These are phyloP conservation scores for Lippia alba DNA, from an alignment of 305 asterid genomes.

Conservation along the genomic window DNA sequence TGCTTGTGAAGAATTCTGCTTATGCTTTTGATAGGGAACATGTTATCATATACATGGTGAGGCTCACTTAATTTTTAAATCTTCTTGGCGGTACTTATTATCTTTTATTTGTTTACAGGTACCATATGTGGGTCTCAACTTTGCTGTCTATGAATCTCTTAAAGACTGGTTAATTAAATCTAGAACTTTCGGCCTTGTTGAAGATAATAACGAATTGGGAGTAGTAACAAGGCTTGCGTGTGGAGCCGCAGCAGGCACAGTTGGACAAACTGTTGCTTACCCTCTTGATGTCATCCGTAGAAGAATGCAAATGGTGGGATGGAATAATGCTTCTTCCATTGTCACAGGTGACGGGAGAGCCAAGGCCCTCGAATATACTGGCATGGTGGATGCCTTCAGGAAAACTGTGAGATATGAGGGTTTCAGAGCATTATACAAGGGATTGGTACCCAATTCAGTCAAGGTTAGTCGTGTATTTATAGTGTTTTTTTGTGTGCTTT, in stretches of 20 bases:
- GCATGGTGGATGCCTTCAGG: conserved; percentile 92
- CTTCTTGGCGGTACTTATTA: conserved; percentile 28
- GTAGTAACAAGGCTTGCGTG: conserved; percentile 83
- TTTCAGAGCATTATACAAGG: conserved; percentile 84
- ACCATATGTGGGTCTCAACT: conserved; percentile 95
- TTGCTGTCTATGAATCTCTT: conserved; percentile 91
- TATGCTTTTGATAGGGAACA: conserved; percentile 16
- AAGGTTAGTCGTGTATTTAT: conserved; percentile 60
- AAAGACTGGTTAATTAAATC: conserved; percentile 82
- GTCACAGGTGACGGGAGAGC: conserved; percentile 78
- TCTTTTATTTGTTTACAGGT: conserved; percentile 53
- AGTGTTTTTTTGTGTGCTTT: conserved; percentile 14
- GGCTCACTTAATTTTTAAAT: background rate
- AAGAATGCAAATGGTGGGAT: conserved; percentile 98
- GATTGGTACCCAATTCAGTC: conserved; percentile 91
- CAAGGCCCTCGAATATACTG: conserved; percentile 76
- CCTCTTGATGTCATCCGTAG: conserved; percentile 94
- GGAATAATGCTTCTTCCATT: conserved; percentile 84
- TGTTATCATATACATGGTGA: background rate
- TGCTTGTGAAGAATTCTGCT: background rate
- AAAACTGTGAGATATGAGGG: conserved; percentile 90
- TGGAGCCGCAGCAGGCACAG: conserved; percentile 95
- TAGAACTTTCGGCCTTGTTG: conserved; percentile 64
- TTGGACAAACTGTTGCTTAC: conserved; percentile 95
- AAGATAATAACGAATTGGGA: conserved; percentile 74